These are phyloP conservation scores for Geotrichum restrictum DNA, from an alignment of 1,139 yeast species.

Conservation along the genomic window DNA sequence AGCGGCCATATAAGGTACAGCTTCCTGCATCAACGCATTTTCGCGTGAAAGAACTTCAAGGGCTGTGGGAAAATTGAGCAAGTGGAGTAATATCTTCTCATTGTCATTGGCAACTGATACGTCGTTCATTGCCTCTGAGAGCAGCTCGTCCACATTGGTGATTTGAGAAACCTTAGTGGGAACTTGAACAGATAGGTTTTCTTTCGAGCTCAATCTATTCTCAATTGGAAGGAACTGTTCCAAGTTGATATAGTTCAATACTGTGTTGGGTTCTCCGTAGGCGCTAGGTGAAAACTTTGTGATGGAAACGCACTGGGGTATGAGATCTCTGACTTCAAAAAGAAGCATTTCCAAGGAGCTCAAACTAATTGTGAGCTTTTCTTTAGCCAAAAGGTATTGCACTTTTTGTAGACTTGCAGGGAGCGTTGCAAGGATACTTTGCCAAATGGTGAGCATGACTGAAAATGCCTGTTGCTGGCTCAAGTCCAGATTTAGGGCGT, in stretches of 20 bases:
- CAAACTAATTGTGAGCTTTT: constrained; percentile 1
- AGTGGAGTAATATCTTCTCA: background rate
- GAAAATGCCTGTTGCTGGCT: constrained; percentile 9
- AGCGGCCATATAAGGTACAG: constrained; percentile 16
- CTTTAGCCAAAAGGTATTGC: background rate
- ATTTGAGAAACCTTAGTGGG: background rate
- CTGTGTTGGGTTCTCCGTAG: constrained; percentile 4
- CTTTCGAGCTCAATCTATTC: background rate
- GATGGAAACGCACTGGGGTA: constrained; percentile 13
- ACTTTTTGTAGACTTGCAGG: constrained; percentile 11
- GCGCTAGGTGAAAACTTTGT: background rate
- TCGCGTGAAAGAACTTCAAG: constrained; percentile 9
- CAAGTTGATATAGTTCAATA: constrained; percentile 12
- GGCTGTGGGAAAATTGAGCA: constrained; percentile 8
- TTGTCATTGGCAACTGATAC: background rate
- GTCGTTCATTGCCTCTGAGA: background rate
- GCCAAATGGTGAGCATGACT: constrained; percentile 10
- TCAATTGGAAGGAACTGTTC: constrained; percentile 1
- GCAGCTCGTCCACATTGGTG: background rate
- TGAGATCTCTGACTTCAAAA: background rate
- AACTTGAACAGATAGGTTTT: background rate
- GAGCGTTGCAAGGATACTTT: constrained; percentile 5
- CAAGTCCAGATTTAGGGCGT: background rate
- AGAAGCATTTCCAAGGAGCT: constrained; percentile 1
- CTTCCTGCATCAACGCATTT: constrained; percentile 8